phyloP scores from a whole-genome alignment of 2,329 filamentous ascomycete species.

The Fusarium sp. region DNA sequence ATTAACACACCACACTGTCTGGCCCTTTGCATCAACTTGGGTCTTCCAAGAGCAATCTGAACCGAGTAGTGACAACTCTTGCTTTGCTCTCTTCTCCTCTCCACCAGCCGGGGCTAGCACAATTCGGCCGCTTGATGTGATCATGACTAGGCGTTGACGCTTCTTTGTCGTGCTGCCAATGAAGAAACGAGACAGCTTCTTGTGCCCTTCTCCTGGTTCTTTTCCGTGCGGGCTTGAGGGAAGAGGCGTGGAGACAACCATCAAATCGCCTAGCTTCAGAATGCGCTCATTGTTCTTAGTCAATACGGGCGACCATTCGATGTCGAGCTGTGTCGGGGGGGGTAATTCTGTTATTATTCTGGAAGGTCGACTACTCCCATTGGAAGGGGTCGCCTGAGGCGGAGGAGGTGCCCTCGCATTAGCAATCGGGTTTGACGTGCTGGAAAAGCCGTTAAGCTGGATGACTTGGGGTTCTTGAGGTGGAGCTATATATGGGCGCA shows the following conservation, averaged over 20 bases:
- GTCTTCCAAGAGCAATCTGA: constrained; percentile 84
- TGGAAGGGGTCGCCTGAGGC: constrained; percentile 57
- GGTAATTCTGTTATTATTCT: constrained; percentile 94
- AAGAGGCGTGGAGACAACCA: constrained; percentile 85
- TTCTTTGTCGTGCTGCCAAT: constrained; percentile 93
- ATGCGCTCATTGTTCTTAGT: constrained; percentile 94
- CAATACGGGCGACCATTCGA: constrained; percentile 97
- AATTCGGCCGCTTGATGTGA: constrained; percentile 91
- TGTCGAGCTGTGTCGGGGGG: constrained; percentile 95
- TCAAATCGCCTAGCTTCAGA: constrained; percentile 90
- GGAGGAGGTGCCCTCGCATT: constrained; percentile 53
- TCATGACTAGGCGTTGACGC: constrained; percentile 91
- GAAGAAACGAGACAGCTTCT: constrained; percentile 95
- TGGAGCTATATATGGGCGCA: constrained; percentile 87
- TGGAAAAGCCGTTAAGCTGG: constrained; percentile 74
- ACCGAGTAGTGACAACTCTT: constrained; percentile 87
- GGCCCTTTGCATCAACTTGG: constrained; percentile 87
- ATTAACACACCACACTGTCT: constrained; percentile 91
- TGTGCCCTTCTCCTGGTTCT: constrained; percentile 80
- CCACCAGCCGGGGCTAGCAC: constrained; percentile 92
- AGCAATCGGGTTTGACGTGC: constrained; percentile 50
- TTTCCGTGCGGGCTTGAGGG: constrained; percentile 81
- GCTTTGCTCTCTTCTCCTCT: constrained; percentile 95
- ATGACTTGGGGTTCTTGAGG: constrained; percentile 81
- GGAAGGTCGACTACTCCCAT: constrained; percentile 73